phyloP scores from a whole-genome alignment of 495 filamentous ascomycete species.

The Penicillium odoratum region DNA sequence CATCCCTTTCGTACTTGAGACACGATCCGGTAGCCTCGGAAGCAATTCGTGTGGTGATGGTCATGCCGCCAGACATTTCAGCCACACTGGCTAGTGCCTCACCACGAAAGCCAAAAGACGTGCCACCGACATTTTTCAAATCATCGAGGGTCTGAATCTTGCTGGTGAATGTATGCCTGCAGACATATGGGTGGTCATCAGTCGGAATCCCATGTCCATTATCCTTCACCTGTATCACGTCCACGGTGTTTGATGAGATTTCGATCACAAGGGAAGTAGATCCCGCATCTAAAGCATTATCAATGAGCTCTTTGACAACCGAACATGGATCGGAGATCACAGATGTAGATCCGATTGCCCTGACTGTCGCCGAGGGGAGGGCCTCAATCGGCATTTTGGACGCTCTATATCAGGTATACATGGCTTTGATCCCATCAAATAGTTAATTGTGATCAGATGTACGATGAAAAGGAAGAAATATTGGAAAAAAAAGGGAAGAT shows the following conservation, averaged over 20 bases:
- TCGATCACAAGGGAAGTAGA: slow-evolving; percentile 73
- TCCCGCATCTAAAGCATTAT: slow-evolving; percentile 85
- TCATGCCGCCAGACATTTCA: slow-evolving; percentile 62
- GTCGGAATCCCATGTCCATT: slow-evolving; percentile 80
- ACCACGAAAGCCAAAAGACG: slow-evolving; percentile 83
- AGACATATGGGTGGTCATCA: slow-evolving; percentile 68
- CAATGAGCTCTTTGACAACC: slow-evolving; percentile 87
- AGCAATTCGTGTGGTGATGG: slow-evolving; percentile 69
- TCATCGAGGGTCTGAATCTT: slow-evolving; percentile 78
- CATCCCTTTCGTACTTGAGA: slow-evolving; percentile 52
- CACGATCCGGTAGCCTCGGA: slow-evolving; percentile 64
- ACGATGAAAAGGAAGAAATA: neutral
- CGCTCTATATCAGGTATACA: slow-evolving; percentile 12
- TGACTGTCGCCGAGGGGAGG: slow-evolving; percentile 64
- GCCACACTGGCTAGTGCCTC: slow-evolving; percentile 80
- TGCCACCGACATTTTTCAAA: slow-evolving; percentile 61
- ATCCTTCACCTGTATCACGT: slow-evolving; percentile 85
- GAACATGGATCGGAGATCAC: slow-evolving; percentile 70
- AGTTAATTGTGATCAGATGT: neutral
- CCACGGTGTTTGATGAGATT: slow-evolving; percentile 72
- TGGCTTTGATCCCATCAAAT: neutral
- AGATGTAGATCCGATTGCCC: slow-evolving; percentile 70
- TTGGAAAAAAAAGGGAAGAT: neutral
- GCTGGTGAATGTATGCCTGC: slow-evolving; percentile 75
- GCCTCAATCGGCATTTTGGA: slow-evolving; percentile 61